phyloP scores from a whole-genome alignment of 2,329 filamentous ascomycete species.

The Monilinia fructicola region DNA sequence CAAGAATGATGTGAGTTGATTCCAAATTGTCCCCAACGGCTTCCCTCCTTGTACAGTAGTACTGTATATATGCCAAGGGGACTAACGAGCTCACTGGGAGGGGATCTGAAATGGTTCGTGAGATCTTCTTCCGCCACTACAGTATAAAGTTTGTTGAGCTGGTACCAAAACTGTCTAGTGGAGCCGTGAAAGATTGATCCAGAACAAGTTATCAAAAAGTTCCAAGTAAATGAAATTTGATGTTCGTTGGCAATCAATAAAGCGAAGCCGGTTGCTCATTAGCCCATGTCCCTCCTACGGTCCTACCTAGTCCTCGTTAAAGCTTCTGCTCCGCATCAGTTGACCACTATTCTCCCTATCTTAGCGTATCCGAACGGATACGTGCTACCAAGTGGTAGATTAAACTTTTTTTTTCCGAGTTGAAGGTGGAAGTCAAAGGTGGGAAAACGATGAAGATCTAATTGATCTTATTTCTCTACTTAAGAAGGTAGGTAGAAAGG shows the following conservation, averaged over 20 bases:
- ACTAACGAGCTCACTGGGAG: neutral
- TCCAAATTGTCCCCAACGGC: constrained; percentile 10
- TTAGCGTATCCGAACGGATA: constrained; percentile 8
- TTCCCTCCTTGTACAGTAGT: neutral
- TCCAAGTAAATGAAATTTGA: constrained; percentile 21
- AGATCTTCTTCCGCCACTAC: constrained; percentile 10
- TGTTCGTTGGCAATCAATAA: constrained; percentile 21
- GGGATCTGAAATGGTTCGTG: constrained; percentile 3
- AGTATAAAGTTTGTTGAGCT: constrained; percentile 15
- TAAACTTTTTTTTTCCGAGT: neutral
- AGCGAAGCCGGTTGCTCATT: neutral
- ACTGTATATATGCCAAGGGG: constrained; percentile 3
- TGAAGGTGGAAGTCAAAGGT: neutral
- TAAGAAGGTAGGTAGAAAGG: too few species aligned
- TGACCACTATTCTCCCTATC: constrained; percentile 21
- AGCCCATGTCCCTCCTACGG: neutral
- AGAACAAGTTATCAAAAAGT: constrained; percentile 13
- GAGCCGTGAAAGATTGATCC: constrained; percentile 20
- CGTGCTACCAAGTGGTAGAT: neutral
- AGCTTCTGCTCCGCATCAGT: constrained; percentile 8
- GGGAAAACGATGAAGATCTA: constrained; percentile 1
- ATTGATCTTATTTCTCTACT: neutral
- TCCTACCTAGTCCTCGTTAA: constrained; percentile 5
- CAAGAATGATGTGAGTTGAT: constrained; percentile 10
- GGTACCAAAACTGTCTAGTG: constrained; percentile 12